Conservation (phyloP, 805 yeast species). For the Kazachstania taianensis region DNA sequence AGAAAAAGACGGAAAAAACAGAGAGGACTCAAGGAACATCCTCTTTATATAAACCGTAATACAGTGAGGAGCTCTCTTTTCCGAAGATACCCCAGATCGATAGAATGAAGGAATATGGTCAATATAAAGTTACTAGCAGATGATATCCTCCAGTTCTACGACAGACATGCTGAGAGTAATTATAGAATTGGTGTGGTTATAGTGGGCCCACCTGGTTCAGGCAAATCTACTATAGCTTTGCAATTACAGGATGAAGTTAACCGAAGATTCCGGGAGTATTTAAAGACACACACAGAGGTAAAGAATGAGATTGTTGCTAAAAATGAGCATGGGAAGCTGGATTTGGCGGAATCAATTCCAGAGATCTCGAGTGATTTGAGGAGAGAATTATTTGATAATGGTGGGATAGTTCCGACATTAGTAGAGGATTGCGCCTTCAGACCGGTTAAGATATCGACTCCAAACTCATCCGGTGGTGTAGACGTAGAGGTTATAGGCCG, state of each 20-base stretch:
- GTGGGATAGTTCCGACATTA: slow-evolving; percentile 10
- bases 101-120: no score
- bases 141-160: slow-evolving; percentile 24
- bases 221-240: slow-evolving; percentile 61
- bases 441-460: slow-evolving; percentile 13
- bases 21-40: no score
- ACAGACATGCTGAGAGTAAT: slow-evolving; percentile 15
- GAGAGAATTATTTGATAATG: slow-evolving; percentile 7
- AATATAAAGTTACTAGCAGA: no score
- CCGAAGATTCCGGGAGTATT: slow-evolving; percentile 13
- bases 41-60: no score
- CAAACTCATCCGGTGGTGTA: slow-evolving; percentile 5
- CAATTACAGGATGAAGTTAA: slow-evolving; percentile 36
- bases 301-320: slow-evolving; percentile 1
- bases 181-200: slow-evolving; percentile 48
- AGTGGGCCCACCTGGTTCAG: slow-evolving; percentile 79
- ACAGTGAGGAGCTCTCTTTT: no score
- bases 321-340: no score
- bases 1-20: no score
- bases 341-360: slow-evolving; percentile 3
- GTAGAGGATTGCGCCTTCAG: slow-evolving; percentile 18
- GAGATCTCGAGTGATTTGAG: slow-evolving; percentile 6
- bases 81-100: no score
- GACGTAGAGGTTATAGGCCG: slow-evolving; percentile 16
- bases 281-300: neutral